phyloP scores from a whole-genome alignment of 176 grass and related monocot genomes.

The Raddia guianensis region DNA sequence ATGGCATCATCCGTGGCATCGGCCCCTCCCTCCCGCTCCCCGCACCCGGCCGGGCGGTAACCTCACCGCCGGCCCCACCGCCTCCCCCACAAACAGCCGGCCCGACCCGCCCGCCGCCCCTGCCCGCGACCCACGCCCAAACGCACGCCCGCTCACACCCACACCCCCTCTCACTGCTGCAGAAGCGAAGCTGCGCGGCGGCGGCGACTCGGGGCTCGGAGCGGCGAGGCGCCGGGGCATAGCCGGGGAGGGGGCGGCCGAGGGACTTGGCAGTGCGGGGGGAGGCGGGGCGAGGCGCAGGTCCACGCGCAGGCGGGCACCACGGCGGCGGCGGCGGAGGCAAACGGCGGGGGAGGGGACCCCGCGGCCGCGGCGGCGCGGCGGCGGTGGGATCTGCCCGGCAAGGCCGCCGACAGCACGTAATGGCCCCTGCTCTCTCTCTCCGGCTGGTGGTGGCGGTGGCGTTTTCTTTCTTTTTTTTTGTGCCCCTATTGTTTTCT shows the following conservation, averaged over 20 bases:
- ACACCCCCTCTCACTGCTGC: too few relatives aligned
- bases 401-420: slow-evolving; percentile 36
- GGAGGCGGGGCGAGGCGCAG: too few relatives aligned
- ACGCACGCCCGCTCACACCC: slow-evolving; percentile 19
- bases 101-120: slow-evolving; percentile 27
- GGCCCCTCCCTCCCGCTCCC: background rate
- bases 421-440: slow-evolving; percentile 30
- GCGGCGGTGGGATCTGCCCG: slow-evolving; percentile 56
- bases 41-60: slow-evolving; percentile 17
- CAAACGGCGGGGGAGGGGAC: slow-evolving; percentile 41
- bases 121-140: slow-evolving; percentile 47
- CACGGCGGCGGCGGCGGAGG: slow-evolving; percentile 47
- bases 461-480: background rate
- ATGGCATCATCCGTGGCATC: background rate
- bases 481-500: too few relatives aligned
- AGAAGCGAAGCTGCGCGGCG: slow-evolving; percentile 6
- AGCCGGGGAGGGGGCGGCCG: background rate
- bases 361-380: slow-evolving; percentile 36
- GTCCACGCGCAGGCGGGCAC: slow-evolving; percentile 4
- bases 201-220: background rate
- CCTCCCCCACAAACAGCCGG: background rate
- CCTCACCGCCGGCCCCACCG: slow-evolving; percentile 35
- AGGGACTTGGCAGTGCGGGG: too few relatives aligned
- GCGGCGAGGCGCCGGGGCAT: background rate
- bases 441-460: background rate